phyloP scores from a whole-genome alignment of 768 basidiomycete species.

The Lactarius hengduanensis region DNA sequence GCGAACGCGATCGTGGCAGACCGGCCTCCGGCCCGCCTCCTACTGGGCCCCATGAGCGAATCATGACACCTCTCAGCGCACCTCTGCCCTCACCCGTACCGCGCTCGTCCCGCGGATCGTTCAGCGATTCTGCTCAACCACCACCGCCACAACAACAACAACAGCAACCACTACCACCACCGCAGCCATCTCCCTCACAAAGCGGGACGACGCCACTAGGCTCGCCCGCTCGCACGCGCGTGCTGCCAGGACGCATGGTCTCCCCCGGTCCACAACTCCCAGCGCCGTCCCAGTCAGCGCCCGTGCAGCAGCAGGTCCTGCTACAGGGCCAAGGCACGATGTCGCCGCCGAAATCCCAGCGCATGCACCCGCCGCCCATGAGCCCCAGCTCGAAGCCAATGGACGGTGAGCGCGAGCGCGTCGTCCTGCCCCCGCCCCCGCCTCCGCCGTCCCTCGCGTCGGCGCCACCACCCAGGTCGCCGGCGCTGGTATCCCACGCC shows the following conservation, averaged over 20 bases:
- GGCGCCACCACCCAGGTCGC: neutral
- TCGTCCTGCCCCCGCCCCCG: constrained; percentile 3
- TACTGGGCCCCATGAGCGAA: constrained; percentile 33
- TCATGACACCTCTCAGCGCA: constrained; percentile 34
- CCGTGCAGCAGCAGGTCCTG: neutral
- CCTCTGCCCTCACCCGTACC: constrained; percentile 9
- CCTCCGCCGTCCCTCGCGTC: neutral
- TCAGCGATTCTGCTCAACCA: constrained; percentile 15
- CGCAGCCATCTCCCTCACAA: constrained; percentile 2
- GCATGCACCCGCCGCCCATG: constrained; percentile 12
- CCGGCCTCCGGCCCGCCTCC: constrained; percentile 30
- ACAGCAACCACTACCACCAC: neutral
- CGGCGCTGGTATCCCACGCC: neutral
- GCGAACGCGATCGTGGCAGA: constrained; percentile 23
- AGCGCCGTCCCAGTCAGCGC: constrained; percentile 1
- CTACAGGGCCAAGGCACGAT: constrained; percentile 12
- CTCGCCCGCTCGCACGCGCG: constrained; percentile 19
- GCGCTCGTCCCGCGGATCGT: constrained; percentile 24
- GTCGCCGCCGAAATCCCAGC: constrained; percentile 20
- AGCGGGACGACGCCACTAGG: constrained; percentile 19
- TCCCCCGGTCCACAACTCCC: neutral
- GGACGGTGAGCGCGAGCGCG: constrained; percentile 26
- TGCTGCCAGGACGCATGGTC: constrained; percentile 18
- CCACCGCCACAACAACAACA: constrained; percentile 4
- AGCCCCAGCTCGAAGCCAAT: constrained; percentile 24